These are phyloP conservation scores for Colletotrichum orchidophilum DNA, from an alignment of 2,329 filamentous ascomycete genomes.

Conservation along the genomic window DNA sequence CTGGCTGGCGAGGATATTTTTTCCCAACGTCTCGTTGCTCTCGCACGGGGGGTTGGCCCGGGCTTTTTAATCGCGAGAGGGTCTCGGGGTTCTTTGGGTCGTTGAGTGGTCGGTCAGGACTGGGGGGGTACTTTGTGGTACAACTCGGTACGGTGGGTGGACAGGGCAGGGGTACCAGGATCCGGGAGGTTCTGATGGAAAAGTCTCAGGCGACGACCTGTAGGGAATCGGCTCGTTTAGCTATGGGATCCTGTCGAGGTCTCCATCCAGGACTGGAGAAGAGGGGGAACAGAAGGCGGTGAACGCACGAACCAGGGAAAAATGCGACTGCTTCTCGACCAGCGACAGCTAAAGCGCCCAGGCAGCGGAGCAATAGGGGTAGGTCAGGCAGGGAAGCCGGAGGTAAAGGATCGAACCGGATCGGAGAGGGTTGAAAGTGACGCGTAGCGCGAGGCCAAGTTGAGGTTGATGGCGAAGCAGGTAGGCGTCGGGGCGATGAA, in stretches of 20 bases:
- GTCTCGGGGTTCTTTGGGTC: slow-evolving; percentile 31
- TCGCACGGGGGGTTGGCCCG: slow-evolving; percentile 31
- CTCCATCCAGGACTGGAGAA: slow-evolving; percentile 31
- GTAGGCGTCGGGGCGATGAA: background rate
- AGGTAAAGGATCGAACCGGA: slow-evolving; percentile 29
- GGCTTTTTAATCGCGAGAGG: slow-evolving; percentile 33
- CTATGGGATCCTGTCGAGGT: slow-evolving; percentile 24
- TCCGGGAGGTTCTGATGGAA: slow-evolving; percentile 30
- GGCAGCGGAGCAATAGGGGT: slow-evolving; percentile 24
- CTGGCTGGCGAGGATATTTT: slow-evolving; percentile 30
- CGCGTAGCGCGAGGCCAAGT: background rate
- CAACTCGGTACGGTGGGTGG: slow-evolving; percentile 22
- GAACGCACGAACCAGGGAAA: slow-evolving; percentile 33
- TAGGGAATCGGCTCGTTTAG: slow-evolving; percentile 33
- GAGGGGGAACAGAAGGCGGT: slow-evolving; percentile 32
- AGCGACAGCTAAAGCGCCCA: slow-evolving; percentile 27
- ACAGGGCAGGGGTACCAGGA: slow-evolving; percentile 33
- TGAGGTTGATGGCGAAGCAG: background rate
- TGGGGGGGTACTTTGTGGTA: slow-evolving; percentile 24
- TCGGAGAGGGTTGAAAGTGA: slow-evolving; percentile 11
- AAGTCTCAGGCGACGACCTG: slow-evolving; percentile 31
- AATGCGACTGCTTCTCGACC: slow-evolving; percentile 28
- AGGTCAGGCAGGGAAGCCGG: slow-evolving; percentile 27
- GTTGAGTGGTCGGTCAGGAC: slow-evolving; percentile 30
- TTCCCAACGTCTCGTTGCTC: slow-evolving; percentile 24